Conservation (phyloP, 2,329 filamentous ascomycete species). For the Neodidymelliopsis sp. region DNA sequence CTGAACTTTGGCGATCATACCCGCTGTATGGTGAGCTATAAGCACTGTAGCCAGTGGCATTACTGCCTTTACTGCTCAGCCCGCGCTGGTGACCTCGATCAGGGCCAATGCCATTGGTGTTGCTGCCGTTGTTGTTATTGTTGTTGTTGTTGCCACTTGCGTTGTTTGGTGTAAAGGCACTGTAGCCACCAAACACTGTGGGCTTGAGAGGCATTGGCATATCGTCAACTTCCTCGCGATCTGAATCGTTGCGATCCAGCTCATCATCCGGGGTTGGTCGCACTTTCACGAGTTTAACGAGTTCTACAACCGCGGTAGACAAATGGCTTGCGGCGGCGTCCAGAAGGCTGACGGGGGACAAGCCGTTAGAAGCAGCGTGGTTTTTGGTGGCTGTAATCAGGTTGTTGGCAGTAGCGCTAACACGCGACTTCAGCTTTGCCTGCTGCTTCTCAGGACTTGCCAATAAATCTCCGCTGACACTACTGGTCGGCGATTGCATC, state of each 20-base stretch:
- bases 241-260: conserved; percentile 70
- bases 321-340: conserved; percentile 94
- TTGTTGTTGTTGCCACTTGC: conserved; percentile 15
- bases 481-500: conserved; percentile 46
- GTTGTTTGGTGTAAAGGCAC: conserved; percentile 30
- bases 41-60: conserved; percentile 44
- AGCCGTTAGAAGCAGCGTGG: conserved; percentile 79
- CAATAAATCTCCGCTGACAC: conserved; percentile 43
- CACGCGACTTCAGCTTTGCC: conserved; percentile 76
- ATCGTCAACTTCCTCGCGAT: conserved; percentile 59
- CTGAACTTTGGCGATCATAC: conserved; percentile 44
- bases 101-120: conserved; percentile 4
- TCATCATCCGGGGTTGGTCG: conserved; percentile 76
- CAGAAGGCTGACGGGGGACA: conserved; percentile 90
- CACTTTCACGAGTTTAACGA: conserved; percentile 85
- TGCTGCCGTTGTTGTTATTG: conserved; percentile 7
- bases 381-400: conserved; percentile 95
- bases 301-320: conserved; percentile 82
- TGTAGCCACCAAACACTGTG: conserved; percentile 22
- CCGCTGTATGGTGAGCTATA: conserved; percentile 49
- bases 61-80: conserved; percentile 47
- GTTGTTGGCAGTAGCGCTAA: conserved; percentile 94
- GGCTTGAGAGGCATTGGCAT: conserved; percentile 47
- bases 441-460: conserved; percentile 59
- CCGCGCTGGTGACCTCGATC: conserved; percentile 24